Conservation (phyloP, 331 rosid genomes). For the Prunus yedoensis region DNA sequence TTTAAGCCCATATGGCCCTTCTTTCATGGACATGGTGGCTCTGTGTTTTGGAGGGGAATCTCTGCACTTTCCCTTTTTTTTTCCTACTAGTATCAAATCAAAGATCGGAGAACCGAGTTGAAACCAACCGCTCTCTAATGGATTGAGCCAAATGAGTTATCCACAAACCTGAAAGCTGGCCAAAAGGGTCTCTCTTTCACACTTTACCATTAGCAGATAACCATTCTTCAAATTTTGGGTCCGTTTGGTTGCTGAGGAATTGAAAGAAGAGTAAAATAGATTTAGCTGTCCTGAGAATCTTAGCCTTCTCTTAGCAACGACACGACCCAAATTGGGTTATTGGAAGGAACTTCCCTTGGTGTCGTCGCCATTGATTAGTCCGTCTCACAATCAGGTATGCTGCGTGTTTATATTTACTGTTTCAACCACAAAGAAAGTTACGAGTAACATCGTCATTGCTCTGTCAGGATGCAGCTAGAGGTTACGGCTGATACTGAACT, state of each 20-base stretch:
- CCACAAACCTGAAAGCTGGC: not conserved
- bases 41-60: not conserved
- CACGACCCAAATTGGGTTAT: not conserved
- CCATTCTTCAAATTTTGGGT: not conserved
- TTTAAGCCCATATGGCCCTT: no score
- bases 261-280: not conserved
- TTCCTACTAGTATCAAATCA: no score
- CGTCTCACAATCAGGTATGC: not conserved
- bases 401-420: not conserved
- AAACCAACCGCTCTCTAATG: no score
- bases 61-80: no score
- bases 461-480: conserved; percentile 52
- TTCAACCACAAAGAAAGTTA: not conserved
- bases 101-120: not conserved
- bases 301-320: not conserved
- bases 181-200: not conserved
- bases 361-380: not conserved
- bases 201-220: not conserved
- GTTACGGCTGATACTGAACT: conserved; percentile 42
- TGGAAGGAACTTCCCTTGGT: not conserved
- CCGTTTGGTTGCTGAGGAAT: conserved; percentile 16
- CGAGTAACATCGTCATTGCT: conserved; percentile 14
- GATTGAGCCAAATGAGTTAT: no score
- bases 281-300: not conserved
- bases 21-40: no score